Evolutionary conservation across 73 alveolate genomes (phyloP).

Genomic region (Tetrahymena borealis): DNA sequence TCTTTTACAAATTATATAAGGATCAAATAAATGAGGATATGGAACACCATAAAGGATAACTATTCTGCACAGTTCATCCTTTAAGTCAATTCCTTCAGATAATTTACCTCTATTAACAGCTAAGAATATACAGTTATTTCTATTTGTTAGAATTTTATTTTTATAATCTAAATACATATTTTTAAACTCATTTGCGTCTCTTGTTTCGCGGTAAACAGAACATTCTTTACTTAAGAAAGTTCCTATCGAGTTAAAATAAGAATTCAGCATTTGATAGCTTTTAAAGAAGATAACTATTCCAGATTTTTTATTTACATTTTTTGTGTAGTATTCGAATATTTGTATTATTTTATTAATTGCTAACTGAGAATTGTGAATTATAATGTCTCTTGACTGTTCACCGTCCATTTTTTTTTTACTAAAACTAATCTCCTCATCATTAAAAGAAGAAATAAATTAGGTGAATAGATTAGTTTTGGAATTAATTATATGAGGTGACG

Average conservation of each 20-base stretch:
- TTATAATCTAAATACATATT: background rate
- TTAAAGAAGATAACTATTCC: background rate
- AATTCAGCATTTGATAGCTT: background rate
- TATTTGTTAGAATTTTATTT: background rate
- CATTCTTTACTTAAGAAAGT: background rate
- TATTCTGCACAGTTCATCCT: conserved; percentile 62
- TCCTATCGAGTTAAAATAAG: background rate
- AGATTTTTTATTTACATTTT: background rate
- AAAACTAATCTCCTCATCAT: background rate
- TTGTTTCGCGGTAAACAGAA: background rate
- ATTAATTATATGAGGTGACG: background rate
- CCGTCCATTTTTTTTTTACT: background rate
- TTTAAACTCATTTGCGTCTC: background rate
- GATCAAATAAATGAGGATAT: conserved; percentile 3
- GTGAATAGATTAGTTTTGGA: background rate
- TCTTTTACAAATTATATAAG: background rate
- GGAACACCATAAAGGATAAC: conserved; percentile 82
- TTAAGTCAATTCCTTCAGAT: conserved; percentile 57
- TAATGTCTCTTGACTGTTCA: background rate
- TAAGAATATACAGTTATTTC: conserved; percentile 12
- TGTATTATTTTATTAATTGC: background rate
- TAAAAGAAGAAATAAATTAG: background rate
- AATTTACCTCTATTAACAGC: conserved; percentile 54
- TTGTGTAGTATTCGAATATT: background rate
- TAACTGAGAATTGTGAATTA: background rate